These are phyloP conservation scores for Microbotryum intermedium DNA, from an alignment of 1,284 basidiomycete genomes.

Conservation along the genomic window DNA sequence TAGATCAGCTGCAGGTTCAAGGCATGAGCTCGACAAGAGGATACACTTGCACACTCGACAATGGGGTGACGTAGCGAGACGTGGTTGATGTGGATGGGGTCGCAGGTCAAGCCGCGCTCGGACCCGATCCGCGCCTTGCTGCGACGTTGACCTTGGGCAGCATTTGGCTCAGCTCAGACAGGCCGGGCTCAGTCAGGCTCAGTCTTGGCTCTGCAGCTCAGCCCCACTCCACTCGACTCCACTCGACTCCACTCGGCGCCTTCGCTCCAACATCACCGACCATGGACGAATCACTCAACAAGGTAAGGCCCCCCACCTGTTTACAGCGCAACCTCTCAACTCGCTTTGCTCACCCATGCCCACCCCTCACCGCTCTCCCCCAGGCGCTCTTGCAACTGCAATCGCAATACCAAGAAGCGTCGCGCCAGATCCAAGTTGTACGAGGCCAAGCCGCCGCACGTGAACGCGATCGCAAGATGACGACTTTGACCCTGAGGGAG, in stretches of 20 bases:
- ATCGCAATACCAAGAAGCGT: slow-evolving; percentile 22
- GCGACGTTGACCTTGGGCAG: no score
- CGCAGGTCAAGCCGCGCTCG: no score
- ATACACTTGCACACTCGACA: no score
- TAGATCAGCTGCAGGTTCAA: no score
- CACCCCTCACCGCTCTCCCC: not conserved
- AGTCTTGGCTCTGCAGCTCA: not conserved
- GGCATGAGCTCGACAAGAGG: no score
- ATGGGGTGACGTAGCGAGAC: no score
- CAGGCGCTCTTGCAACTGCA: slow-evolving; percentile 28
- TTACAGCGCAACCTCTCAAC: fast-evolving
- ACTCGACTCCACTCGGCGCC: not conserved
- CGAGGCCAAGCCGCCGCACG: slow-evolving; percentile 6
- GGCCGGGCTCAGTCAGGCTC: no score
- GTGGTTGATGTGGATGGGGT: no score
- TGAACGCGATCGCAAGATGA: slow-evolving; percentile 24
- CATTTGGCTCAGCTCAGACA: no score
- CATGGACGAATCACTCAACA: slow-evolving; percentile 20
- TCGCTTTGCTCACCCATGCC: not conserved
- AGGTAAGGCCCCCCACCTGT: slow-evolving; percentile 2
- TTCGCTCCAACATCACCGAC: not conserved
- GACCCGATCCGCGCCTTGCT: no score
- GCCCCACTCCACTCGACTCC: no score
- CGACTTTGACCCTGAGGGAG: slow-evolving; percentile 27
- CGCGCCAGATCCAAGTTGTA: slow-evolving; percentile 12